Conservation (phyloP, 176 grass and related monocot genomes). For the Cenchrus americanus region DNA sequence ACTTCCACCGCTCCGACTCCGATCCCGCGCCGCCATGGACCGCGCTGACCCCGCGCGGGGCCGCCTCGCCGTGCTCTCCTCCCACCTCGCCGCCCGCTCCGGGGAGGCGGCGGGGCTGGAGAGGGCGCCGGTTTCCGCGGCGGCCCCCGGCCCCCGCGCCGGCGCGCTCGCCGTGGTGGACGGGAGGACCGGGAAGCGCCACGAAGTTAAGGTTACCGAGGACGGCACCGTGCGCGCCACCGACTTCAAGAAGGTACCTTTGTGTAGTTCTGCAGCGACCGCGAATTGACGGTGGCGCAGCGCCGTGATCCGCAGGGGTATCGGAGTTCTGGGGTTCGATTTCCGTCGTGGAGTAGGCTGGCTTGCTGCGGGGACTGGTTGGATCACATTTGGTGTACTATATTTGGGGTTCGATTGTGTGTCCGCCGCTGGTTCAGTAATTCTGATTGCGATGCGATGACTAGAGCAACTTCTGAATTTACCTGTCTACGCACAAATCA, state of each 20-base stretch:
- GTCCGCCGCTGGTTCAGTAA: background rate
- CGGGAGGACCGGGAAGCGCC: conserved; percentile 64
- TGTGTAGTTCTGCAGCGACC: too few relatives aligned
- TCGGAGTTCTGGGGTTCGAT: background rate
- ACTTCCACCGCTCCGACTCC: background rate
- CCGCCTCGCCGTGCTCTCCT: conserved; percentile 62
- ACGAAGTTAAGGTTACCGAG: conserved; percentile 72
- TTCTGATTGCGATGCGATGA: background rate
- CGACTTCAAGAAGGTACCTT: conserved; percentile 80
- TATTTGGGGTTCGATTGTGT: conserved; percentile 12
- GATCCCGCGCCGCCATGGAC: conserved; percentile 48
- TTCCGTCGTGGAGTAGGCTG: background rate
- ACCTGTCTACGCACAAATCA: background rate
- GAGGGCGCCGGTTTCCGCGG: conserved; percentile 53
- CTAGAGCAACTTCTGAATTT: background rate
- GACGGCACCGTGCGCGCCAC: conserved; percentile 82
- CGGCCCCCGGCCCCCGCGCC: conserved; percentile 41
- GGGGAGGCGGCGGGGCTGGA: conserved; percentile 41
- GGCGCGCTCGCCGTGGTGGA: conserved; percentile 68
- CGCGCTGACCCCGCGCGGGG: conserved; percentile 44
- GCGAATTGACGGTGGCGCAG: background rate
- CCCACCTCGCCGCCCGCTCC: conserved; percentile 44
- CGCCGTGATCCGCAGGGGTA: background rate
- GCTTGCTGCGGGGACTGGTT: background rate
- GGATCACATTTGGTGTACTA: background rate